Evolutionary conservation across 2,329 filamentous ascomycete genomes (phyloP).

Genomic region (Pseudogymnoascus sp.): DNA sequence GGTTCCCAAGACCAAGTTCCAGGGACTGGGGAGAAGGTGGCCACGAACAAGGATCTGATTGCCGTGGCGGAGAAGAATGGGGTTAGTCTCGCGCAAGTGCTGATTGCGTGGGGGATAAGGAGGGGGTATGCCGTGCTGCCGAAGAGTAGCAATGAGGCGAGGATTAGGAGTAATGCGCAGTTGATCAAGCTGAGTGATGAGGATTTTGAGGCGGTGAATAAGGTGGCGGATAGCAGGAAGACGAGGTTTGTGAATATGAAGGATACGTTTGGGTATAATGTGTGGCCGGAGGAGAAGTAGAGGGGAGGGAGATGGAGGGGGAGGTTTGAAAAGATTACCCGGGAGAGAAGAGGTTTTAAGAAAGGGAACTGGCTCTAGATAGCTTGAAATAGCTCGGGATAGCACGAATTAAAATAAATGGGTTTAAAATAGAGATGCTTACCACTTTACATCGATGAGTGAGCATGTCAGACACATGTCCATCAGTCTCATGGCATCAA

Average conservation of each 20-base stretch:
- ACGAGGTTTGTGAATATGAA: slow-evolving; percentile 75
- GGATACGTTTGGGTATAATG: slow-evolving; percentile 67
- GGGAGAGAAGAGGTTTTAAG: background rate
- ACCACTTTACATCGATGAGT: background rate
- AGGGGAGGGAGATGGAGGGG: background rate
- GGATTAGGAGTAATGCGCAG: slow-evolving; percentile 62
- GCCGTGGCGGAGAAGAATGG: slow-evolving; percentile 57
- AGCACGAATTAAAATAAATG: background rate
- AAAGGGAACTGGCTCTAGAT: background rate
- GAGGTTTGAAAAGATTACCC: background rate
- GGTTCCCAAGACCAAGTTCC: slow-evolving; percentile 56
- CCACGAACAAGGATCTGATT: slow-evolving; percentile 50
- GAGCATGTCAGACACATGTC: background rate
- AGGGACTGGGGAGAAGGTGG: slow-evolving; percentile 57
- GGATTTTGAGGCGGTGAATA: slow-evolving; percentile 49
- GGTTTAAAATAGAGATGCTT: background rate
- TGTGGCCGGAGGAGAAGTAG: slow-evolving; percentile 51
- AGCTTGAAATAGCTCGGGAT: too few species aligned
- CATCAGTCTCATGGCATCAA: background rate
- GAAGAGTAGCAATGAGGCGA: slow-evolving; percentile 60
- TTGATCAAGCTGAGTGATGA: slow-evolving; percentile 55
- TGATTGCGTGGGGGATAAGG: slow-evolving; percentile 65
- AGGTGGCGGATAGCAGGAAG: slow-evolving; percentile 57
- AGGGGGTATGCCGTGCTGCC: slow-evolving; percentile 63
- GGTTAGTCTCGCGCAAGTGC: slow-evolving; percentile 50